These are phyloP conservation scores for Penicillium desertorum DNA, from an alignment of 495 filamentous ascomycete genomes.

Conservation along the genomic window DNA sequence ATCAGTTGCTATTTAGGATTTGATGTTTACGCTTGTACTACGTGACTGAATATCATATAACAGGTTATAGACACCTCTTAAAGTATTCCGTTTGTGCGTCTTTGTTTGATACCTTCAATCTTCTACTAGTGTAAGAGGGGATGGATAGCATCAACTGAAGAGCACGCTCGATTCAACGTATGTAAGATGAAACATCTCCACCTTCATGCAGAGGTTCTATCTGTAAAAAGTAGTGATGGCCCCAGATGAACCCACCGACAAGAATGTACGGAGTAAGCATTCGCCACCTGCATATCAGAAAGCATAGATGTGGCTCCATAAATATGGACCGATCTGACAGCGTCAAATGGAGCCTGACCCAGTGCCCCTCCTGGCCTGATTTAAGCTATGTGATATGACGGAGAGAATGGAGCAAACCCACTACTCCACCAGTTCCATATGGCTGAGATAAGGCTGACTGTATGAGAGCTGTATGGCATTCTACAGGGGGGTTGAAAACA, in stretches of 20 bases:
- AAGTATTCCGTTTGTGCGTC: neutral
- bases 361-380: slow-evolving; percentile 17
- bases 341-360: slow-evolving; percentile 13
- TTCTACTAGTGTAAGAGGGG: neutral
- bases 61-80: neutral
- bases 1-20: neutral
- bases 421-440: slow-evolving; percentile 25
- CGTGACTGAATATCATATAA: neutral
- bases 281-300: slow-evolving; percentile 7
- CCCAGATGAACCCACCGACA: neutral
- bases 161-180: neutral
- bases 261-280: slow-evolving; percentile 6
- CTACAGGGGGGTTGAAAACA: neutral
- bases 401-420: slow-evolving; percentile 19
- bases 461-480: neutral
- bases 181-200: neutral
- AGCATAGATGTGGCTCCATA: slow-evolving; percentile 5
- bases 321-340: slow-evolving; percentile 10
- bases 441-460: slow-evolving; percentile 6
- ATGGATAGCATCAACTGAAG: neutral
- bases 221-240: neutral
- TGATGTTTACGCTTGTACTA: neutral
- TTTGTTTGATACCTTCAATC: neutral
- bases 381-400: slow-evolving; percentile 21
- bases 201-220: neutral